Base-by-base conservation (phyloP, 176 grass and related monocot species). In the Triticum monococcum region DNA sequence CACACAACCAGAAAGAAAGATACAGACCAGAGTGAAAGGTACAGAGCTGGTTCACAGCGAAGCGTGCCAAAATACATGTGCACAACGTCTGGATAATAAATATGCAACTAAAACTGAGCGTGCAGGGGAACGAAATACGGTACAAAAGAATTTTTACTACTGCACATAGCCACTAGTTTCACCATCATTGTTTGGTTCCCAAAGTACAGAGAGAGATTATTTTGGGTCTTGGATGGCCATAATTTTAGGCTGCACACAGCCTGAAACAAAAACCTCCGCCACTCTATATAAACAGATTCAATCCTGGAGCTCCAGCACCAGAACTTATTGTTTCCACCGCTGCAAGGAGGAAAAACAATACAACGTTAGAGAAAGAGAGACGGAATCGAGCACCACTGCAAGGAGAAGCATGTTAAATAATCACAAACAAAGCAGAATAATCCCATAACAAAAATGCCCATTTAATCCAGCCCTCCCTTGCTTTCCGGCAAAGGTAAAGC, bases 251-350 rank as follows among this genome's bases (percentile, higher is more conserved):
- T 70, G 18, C 56, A 59, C 18, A 81, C 68, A n/a, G 68, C 50
- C 85, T 91, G 81, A 75, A 91, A 80, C 74, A 84, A 91, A 91
- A 91, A 87, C 57, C 22, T 46, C 60, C 45, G 11, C 72, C 36
- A 80, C 77, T 60, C 66, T 88, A 91, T 88, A 91, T 81, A 84
- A 84, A 91, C 81, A 88, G 60, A 60, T 63, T 10, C 26, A 7
- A 35, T 77, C 77, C 89, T 84, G 76, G 81, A 69, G 86, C 69
- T 85, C 86, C 86, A 85, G 77, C 89, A 85, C 83, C 81, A 31
- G 33, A 88, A 85, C 69, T 84, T 87, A 80, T 88, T 85, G 52
- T 56, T 63, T 88, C 61, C 50, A 50, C 12, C 76, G 68, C 85
- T 87, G 80, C 89, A 80, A 80, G 59, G 61, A 84, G 28, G 76